Base-by-base conservation (phyloP, 352 stramenopile genomes). In the Ophiocytium majus region DNA sequence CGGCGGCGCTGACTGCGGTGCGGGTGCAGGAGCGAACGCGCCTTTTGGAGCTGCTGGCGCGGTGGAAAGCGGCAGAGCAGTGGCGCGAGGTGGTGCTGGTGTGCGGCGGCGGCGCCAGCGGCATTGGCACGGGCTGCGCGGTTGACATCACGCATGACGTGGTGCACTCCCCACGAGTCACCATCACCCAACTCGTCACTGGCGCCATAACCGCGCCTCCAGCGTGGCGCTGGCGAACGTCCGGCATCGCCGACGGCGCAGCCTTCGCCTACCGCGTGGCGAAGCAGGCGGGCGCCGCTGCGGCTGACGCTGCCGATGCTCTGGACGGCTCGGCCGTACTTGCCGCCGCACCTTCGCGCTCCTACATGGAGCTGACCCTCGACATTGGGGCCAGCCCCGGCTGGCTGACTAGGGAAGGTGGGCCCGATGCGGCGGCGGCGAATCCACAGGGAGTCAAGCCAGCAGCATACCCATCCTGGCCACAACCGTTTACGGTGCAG, bases 11-110 rank as follows among this genome's bases (percentile, higher is more conserved):
- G 33, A 37, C 32, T 0, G n/a, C 35, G 76, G 1, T 64, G 14
- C 23, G 23, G 9, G 31, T 43, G 17, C 34, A 79, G 10, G 82
- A 79, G 34, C 82, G 64, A 50, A 57, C 75, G 34, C 71, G 82
- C 0, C 76, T 86, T 28, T 78, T 86, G 5, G 78, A 83, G 34
- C 76, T 83, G 49, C 76, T 86, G n/a, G 82, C 82, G 33, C 37
- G 50, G 10, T 86, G 82, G 82, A 86, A 86, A 49, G 63, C 82
- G 34, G 82, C 23, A 1, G 82, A 86, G 50, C 75, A 35, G 10
- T 86, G 82, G 82, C 71, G 82, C 31, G 82, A 86, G 64, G 82
- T 86, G 35, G 76, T 83, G 57, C n/a, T 86, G 34, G 28, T 86
- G 0, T 86, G 82, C 50, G 82, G 82, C 10, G 50, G 50, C 19